These are phyloP conservation scores for Kurtzmaniella quercitrusa DNA, from an alignment of 1,139 yeast genomes.

Conservation along the genomic window DNA sequence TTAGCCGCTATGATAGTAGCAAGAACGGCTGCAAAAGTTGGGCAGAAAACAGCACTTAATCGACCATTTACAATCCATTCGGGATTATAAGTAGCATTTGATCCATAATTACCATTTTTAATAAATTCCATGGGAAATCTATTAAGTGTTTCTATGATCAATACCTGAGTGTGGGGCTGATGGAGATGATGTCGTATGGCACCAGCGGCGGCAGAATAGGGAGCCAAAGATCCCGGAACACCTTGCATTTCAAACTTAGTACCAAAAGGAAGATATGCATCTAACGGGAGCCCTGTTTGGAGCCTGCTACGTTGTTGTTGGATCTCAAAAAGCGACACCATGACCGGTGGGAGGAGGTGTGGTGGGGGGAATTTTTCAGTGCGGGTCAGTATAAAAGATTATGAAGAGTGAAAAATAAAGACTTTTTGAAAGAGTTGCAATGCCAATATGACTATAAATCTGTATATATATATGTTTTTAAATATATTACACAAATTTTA, in stretches of 20 bases:
- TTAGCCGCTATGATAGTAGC: neutral
- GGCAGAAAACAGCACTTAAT: conserved; percentile 12
- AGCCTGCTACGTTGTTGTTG: conserved; percentile 16
- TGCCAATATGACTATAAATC: too few relatives aligned
- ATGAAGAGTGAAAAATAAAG: too few relatives aligned
- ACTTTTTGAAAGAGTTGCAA: too few relatives aligned
- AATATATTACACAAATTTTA: too few relatives aligned
- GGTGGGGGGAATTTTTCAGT: too few relatives aligned
- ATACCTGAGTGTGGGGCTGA: conserved; percentile 13
- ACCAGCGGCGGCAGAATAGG: conserved; percentile 19
- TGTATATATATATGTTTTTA: too few relatives aligned
- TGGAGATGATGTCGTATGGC: conserved; percentile 19
- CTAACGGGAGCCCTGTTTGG: conserved; percentile 27
- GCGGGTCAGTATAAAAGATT: too few relatives aligned
- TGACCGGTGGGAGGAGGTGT: conserved; percentile 8
- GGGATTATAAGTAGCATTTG: neutral
- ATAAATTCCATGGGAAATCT: conserved; percentile 28
- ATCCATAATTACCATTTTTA: neutral
- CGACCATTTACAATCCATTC: neutral
- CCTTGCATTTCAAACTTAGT: conserved; percentile 37
- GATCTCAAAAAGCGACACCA: conserved; percentile 23
- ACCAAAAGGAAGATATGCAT: conserved; percentile 15
- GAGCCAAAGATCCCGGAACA: conserved; percentile 28
- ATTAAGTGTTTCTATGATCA: conserved; percentile 29
- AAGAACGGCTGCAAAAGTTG: conserved; percentile 11